Evolutionary conservation across 495 filamentous ascomycete species (phyloP).

Genomic region (Penicillium ochrochloron): DNA sequence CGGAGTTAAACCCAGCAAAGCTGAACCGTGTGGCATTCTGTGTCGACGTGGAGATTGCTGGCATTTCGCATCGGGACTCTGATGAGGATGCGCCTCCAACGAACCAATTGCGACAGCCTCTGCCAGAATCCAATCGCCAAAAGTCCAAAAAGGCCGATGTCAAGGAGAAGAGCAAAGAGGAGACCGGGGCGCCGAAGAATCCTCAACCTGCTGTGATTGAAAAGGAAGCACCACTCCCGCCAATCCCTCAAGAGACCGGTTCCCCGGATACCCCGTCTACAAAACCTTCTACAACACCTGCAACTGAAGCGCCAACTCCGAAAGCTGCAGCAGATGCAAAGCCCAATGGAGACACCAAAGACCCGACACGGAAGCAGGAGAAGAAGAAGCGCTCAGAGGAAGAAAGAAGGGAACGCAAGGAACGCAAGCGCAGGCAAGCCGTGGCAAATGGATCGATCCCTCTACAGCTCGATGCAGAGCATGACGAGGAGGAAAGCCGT

Average conservation of each 20-base stretch:
- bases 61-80: slow-evolving; percentile 53
- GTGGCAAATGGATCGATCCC: slow-evolving; percentile 83
- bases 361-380: slow-evolving; percentile 74
- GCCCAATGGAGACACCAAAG: slow-evolving; percentile 46
- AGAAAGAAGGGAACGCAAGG: slow-evolving; percentile 83
- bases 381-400: slow-evolving; percentile 92
- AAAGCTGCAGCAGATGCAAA: slow-evolving; percentile 33
- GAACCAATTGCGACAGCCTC: slow-evolving; percentile 31
- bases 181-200: slow-evolving; percentile 69
- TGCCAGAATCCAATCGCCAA: slow-evolving; percentile 40
- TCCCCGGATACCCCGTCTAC: slow-evolving; percentile 11
- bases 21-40: slow-evolving; percentile 89
- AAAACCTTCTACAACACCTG: slow-evolving; percentile 4
- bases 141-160: slow-evolving; percentile 59
- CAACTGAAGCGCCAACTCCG: slow-evolving; percentile 3
- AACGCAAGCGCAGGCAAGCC: slow-evolving; percentile 76
- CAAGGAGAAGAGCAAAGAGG: slow-evolving; percentile 69
- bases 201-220: slow-evolving; percentile 60
- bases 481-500: slow-evolving; percentile 50
- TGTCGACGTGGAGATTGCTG: slow-evolving; percentile 97
- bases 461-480: slow-evolving; percentile 70
- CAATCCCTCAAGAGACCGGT: slow-evolving; percentile 3
- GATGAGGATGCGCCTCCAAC: slow-evolving; percentile 45
- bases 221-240: slow-evolving; percentile 48
- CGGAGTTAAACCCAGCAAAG: slow-evolving; percentile 79